Evolutionary conservation across 768 basidiomycete species (phyloP), one percentile per base, ranked within the genome.

Genomic region (Russula lepida): DNA sequence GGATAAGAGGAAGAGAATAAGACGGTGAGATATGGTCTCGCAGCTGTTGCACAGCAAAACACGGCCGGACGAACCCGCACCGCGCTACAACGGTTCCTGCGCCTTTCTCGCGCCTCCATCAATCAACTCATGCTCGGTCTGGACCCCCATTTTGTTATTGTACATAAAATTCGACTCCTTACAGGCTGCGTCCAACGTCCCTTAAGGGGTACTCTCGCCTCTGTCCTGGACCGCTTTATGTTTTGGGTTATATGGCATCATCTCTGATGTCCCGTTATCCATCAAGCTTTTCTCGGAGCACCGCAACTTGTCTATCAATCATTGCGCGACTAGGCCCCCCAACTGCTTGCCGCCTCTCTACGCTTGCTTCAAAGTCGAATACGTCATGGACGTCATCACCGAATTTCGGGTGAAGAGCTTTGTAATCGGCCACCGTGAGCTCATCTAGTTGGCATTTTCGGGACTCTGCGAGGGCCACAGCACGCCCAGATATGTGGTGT

Each of bases 401-500:
- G 71, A 99, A 99, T 67, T 85, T 83, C 39, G 81, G 78, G 66
- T 83, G 85, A 66, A 99, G 77, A 37, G 72, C 72, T 71, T 88
- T 83, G 77, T 84, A 95, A 73, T 99, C 92, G 37, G 84, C 75
- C 53, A 94, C 77, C 1, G 84, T 79, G 63, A 99, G 80, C 54
- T 89, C 84, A 64, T 91, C 85, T 44, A 99, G 79, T 68, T 91
- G 88, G 67, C 88, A 86, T 62, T 81, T 79, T 35, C 84, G 82
- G 46, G 85, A 77, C 72, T 99, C 97, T 0, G 95, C 95, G 41
- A 98, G 79, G 1, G 95, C 94, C 49, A 99, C 95, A 21, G 95
- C 94, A 15, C 92, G 86, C 4, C 97, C 97, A 4, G 97, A 98
- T 67, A 99, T 85, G 72, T 99, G 97, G 71, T 99, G 97, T 1